Base-by-base conservation (phyloP, 2,329 filamentous ascomycete genomes). In the Phaeosphaeria sp. region DNA sequence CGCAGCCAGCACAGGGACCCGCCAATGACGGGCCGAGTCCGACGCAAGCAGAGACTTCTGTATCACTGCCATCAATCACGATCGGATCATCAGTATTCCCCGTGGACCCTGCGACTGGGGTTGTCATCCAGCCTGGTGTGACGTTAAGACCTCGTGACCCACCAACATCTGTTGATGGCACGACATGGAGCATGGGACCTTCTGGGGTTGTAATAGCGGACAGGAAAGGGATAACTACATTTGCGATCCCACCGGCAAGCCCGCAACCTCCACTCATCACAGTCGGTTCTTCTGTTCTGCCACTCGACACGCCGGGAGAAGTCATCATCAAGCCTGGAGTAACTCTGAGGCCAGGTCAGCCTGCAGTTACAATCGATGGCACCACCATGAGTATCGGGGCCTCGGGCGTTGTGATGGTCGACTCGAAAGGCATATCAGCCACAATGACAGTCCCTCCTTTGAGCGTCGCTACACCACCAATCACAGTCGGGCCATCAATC, bases 281-380 rank as follows among this genome's bases (percentile, higher is more conserved):
- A 13, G 43, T 65, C n/a, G 64, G 64, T 13, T 53, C 64, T 4
- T 58, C 57, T 9, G 30, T 61, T 20, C 30, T 66, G 18, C 53
- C 61, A 1, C 49, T 63, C 2, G 54, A 63, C 24, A 54, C 59
- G 1, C 54, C 59, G 1, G 59, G 64, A 20, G 59, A 59, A 20
- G 11, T 66, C 11, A 45, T 66, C 13, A 55, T 66, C 21, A 46
- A 56, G n/a, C 59, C 64, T 2, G 64, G 64, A 18, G 55, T 57
- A 3, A 64, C 61, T n/a, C 20, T 64, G 7, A 53, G 30, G n/a
- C 46, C 30, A 33, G 57, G 57, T 13, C 59, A 56, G 20, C 53
- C 55, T 6, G 46, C 64, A 9, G 33, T 56, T 1, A 49, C 57
- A 1, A 57, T 63, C 7, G 57, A 55, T 17, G 59, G 57, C 6